phyloP scores from a whole-genome alignment of 805 yeast species.

The Peterozyma xylosa region DNA sequence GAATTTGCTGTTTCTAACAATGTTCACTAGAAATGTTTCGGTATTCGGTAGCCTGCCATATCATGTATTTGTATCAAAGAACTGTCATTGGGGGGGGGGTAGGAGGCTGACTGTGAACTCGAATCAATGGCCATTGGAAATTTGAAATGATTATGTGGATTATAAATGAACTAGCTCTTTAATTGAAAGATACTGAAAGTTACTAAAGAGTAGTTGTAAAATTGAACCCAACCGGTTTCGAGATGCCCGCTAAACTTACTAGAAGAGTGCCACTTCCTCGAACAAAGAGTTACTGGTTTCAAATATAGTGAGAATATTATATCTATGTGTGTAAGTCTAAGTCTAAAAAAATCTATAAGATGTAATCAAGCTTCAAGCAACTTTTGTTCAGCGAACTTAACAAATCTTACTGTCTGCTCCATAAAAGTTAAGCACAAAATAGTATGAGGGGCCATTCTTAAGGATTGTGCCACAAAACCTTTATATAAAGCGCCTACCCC shows the following conservation, averaged over 20 bases:
- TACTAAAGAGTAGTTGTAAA: too few relatives aligned
- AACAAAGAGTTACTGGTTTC: too few relatives aligned
- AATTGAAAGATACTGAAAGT: too few relatives aligned
- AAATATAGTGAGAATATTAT: background rate
- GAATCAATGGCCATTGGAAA: constrained; percentile 86
- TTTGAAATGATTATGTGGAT: background rate
- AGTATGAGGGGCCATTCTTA: constrained; percentile 94
- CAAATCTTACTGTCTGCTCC: constrained; percentile 85
- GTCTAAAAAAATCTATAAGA: background rate
- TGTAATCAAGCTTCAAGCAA: too few relatives aligned
- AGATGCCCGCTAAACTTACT: too few relatives aligned
- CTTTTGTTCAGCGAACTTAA: constrained; percentile 31
- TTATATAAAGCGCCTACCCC: constrained; percentile 87
- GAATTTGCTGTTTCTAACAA: constrained; percentile 80
- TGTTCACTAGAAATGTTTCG: constrained; percentile 76
- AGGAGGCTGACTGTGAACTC: constrained; percentile 79
- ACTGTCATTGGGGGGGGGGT: constrained; percentile 87
- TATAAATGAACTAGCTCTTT: too few relatives aligned
- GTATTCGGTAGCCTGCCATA: constrained; percentile 85
- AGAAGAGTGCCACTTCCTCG: too few relatives aligned
- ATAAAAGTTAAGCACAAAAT: constrained; percentile 82
- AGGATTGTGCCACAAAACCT: constrained; percentile 89
- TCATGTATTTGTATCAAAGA: constrained; percentile 93
- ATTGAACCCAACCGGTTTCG: too few relatives aligned
- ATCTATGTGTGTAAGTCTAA: background rate